Evolutionary conservation across 805 yeast genomes (phyloP).

Genomic region (Sugiyamaella valdiviana): DNA sequence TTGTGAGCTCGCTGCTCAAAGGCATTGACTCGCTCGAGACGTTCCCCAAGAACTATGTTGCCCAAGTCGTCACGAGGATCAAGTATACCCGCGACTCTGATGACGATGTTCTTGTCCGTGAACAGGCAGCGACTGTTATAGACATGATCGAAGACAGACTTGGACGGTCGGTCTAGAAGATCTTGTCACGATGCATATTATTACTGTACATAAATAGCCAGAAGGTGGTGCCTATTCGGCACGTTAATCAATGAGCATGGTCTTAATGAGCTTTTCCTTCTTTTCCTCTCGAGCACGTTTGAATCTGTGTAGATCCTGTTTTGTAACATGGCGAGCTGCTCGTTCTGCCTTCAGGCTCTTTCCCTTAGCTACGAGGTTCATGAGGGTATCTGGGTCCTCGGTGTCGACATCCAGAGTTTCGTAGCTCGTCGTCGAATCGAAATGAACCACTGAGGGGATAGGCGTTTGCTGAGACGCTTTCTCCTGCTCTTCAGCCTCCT

Average conservation of each 20-base stretch:
- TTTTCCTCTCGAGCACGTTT: constrained; percentile 18
- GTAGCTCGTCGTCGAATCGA: neutral
- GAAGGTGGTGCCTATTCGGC: neutral
- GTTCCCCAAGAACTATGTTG: constrained; percentile 26
- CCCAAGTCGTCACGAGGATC: constrained; percentile 17
- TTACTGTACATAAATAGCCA: neutral
- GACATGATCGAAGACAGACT: constrained; percentile 7
- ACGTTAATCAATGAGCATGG: neutral
- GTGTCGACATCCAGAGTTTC: neutral
- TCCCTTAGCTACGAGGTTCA: constrained; percentile 14
- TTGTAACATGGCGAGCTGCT: constrained; percentile 15
- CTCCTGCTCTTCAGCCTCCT: constrained; percentile 1
- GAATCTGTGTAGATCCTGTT: constrained; percentile 21
- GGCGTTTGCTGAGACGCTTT: neutral
- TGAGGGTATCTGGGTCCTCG: constrained; percentile 6
- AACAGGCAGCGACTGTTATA: constrained; percentile 22
- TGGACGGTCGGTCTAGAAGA: neutral
- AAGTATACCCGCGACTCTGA: constrained; percentile 23
- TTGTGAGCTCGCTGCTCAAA: constrained; percentile 38
- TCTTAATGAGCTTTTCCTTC: constrained; percentile 16
- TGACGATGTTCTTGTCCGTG: constrained; percentile 29
- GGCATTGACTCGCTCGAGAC: constrained; percentile 26
- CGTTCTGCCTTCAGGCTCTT: constrained; percentile 20
- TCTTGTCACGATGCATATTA: neutral
- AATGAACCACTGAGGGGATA: neutral